A percentile compares a stretch with the other conserved stretches of the same genome.
These are phyloP conservation scores for Chlorella ohadii DNA, from an alignment of 139 green algal genomes.

Conservation along the genomic window DNA sequence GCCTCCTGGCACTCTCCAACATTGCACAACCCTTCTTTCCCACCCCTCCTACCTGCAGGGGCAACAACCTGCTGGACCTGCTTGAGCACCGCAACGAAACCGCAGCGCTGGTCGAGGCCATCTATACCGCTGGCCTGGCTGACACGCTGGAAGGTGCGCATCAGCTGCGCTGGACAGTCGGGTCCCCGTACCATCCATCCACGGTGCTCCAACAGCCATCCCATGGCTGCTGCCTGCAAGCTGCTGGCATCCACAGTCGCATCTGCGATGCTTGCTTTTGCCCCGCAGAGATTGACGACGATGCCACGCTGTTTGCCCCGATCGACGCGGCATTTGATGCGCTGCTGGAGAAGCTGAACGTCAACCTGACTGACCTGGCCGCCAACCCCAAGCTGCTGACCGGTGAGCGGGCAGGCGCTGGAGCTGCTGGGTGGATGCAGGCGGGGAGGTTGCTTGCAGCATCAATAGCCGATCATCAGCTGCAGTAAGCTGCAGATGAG, in stretches of 20 bases:
- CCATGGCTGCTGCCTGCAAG: no score
- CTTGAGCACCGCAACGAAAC: constrained; percentile 10
- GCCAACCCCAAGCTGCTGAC: background rate
- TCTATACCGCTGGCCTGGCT: background rate
- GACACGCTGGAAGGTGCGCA: background rate
- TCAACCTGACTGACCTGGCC: constrained; percentile 4
- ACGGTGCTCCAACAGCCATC: no score
- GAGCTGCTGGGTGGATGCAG: no score
- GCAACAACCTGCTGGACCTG: background rate
- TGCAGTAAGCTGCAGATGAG: no score
- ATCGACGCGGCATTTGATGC: background rate
- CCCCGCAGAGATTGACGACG: background rate
- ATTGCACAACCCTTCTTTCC: no score
- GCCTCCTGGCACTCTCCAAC: no score
- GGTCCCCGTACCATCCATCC: no score
- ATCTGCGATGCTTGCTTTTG: background rate
- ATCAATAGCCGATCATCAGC: no score
- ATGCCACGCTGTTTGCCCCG: background rate
- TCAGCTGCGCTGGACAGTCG: no score
- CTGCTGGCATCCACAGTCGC: background rate
- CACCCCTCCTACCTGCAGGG: no score
- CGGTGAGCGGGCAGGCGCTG: no score
- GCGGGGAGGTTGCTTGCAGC: no score
- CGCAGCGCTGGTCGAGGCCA: background rate
- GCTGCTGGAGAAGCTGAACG: background rate